Base-by-base conservation (phyloP, 768 basidiomycete genomes). In the Phylloporus arenicola region DNA sequence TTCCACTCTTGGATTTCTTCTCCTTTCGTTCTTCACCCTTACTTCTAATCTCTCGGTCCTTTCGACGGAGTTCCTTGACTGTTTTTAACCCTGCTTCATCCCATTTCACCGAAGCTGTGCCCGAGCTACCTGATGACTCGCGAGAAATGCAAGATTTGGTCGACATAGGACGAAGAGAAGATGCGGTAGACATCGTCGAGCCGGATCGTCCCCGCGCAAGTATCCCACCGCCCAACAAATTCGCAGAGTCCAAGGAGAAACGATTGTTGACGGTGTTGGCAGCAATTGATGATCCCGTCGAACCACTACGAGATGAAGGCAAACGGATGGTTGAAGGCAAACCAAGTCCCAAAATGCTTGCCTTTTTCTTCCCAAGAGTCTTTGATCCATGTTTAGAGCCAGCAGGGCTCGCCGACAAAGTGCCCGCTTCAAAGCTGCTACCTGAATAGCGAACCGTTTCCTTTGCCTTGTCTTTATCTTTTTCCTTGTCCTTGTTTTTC, bases 401-500 rank as follows among this genome's bases (percentile, higher is more conserved):
- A 22, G 56, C 57, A 19, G 70, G 69, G 34, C 67, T 70, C 9
- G 71, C 67, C 45, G 69, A 76, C 55, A 79, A 71, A 4, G 72
- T 68, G n/a, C 86, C 86, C 1, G 78, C 77, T 61, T 88, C 86
- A 57, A 87, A 88, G 58, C 79, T 82, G 63, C 81, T 81, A 2
- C 77, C 73, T 2, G 83, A 84, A 53, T 72, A 66, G 19, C 80
- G 75, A 24, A 56, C 57, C 20, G 68, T 69, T 54, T 70, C 66
- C 46, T 59, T 63, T 38, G 57, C 57, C 53, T 64, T 71, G 29
- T 65, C 60, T 8, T 69, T 64, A 13, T 67, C 69, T 42, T 64
- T 64, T 12, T 68, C 65, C 47, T 67, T 73, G 30, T 73, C 68
- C 57, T 68, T 70, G 47, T 70, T 70, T 48, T 69, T 69, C 61